These are phyloP conservation scores for Carex myosuroides DNA, from an alignment of 176 grass and related monocot genomes.

Conservation along the genomic window DNA sequence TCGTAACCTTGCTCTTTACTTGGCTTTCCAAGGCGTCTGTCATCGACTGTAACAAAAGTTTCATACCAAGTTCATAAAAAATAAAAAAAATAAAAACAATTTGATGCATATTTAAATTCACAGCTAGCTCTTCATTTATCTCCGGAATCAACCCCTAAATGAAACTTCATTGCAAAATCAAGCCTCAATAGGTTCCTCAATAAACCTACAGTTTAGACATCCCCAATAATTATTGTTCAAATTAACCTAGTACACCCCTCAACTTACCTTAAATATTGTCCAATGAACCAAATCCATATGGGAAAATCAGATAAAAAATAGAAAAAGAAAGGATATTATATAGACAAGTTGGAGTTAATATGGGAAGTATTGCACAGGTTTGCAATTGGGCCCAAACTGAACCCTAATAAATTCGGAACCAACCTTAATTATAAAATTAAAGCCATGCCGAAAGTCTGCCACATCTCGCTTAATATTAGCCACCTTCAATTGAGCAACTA, in stretches of 20 bases:
- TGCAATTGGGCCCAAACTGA: not conserved
- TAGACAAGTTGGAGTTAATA: not conserved
- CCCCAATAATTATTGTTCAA: not conserved
- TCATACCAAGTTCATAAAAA: not conserved
- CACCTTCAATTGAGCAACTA: not conserved
- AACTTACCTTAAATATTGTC: not conserved
- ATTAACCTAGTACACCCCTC: not conserved
- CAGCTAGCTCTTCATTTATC: not conserved
- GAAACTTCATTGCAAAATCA: not conserved
- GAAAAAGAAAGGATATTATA: not conserved
- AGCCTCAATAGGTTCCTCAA: not conserved
- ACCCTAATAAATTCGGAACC: not conserved
- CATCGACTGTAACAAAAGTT: constrained; percentile 55
- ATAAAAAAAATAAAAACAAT: constrained; percentile 8
- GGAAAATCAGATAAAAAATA: not conserved
- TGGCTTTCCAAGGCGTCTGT: constrained; percentile 50
- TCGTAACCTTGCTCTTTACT: constrained; percentile 66
- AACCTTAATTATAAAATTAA: not conserved
- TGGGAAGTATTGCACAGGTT: not conserved
- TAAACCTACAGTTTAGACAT: not conserved
- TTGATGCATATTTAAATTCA: not conserved
- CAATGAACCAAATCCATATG: not conserved
- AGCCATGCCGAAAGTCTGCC: not conserved
- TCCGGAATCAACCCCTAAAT: not conserved
- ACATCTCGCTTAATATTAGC: not conserved